phyloP scores from a whole-genome alignment of 225 moss, liverwort and hornwort genomes.

The Marchantia paleacea region DNA sequence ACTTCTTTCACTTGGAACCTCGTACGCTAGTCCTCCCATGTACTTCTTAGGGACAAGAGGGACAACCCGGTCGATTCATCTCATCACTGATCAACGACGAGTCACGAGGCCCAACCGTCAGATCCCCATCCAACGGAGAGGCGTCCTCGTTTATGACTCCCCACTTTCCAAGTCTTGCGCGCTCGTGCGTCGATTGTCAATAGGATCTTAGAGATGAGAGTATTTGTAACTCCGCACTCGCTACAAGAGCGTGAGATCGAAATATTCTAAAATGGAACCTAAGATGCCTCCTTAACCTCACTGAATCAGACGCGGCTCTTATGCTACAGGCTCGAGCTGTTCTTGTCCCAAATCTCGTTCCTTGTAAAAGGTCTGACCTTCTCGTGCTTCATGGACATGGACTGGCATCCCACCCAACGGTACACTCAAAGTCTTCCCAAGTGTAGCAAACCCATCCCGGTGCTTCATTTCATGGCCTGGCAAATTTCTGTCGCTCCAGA shows the following conservation, averaged over 20 bases:
- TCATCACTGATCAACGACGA: not conserved
- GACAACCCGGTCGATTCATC: not conserved
- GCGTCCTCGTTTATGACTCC: not conserved
- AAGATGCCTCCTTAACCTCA: not conserved
- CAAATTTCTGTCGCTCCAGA: not conserved
- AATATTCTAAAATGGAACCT: not conserved
- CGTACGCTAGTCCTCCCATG: not conserved
- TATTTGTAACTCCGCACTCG: not conserved
- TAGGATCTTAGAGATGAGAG: not conserved
- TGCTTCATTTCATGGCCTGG: not conserved
- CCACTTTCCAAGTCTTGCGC: constrained; percentile 1
- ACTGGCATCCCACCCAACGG: not conserved
- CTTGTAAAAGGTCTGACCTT: not conserved
- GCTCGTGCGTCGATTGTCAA: not conserved
- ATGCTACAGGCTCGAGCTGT: not conserved
- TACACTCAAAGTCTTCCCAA: not conserved
- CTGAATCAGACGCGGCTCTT: not conserved
- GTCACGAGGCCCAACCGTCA: not conserved
- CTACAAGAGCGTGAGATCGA: not conserved
- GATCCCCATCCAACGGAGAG: not conserved
- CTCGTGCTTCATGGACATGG: not conserved
- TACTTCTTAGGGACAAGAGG: not conserved
- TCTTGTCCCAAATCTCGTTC: not conserved
- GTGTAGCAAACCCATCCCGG: not conserved
- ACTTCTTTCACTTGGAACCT: not conserved